Conservation (phyloP, 2,329 filamentous ascomycete species). For the Verticillium nubilum region DNA sequence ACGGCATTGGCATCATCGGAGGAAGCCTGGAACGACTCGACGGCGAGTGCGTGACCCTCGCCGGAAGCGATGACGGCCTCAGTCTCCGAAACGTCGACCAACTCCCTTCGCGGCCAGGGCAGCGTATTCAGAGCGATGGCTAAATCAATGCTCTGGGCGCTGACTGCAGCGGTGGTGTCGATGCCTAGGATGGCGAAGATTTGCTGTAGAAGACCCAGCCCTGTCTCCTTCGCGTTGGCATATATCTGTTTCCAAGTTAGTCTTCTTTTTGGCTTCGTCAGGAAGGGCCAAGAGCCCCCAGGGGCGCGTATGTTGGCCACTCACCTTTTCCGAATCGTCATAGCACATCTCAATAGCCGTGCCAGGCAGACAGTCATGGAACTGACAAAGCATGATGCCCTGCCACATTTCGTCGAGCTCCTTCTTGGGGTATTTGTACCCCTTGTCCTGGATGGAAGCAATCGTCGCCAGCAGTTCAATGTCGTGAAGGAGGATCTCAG, state of each 20-base stretch:
- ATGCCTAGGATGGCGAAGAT: slow-evolving; percentile 52
- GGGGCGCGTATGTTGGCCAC: no score
- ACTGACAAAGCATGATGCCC: slow-evolving; percentile 59
- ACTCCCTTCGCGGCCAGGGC: slow-evolving; percentile 52
- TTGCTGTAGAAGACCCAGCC: slow-evolving; percentile 45
- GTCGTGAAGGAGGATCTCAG: slow-evolving; percentile 60
- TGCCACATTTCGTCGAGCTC: slow-evolving; percentile 66
- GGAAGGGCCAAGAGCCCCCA: no score
- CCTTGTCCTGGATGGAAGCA: slow-evolving; percentile 47
- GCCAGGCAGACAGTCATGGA: slow-evolving; percentile 64
- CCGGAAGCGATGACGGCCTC: slow-evolving; percentile 16
- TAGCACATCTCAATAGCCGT: slow-evolving; percentile 67
- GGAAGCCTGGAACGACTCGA: slow-evolving; percentile 24
- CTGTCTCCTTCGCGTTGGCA: slow-evolving; percentile 51
- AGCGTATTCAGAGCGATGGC: slow-evolving; percentile 53
- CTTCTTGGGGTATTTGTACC: slow-evolving; percentile 61
- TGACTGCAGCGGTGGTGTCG: slow-evolving; percentile 23
- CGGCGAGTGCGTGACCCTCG: slow-evolving; percentile 15
- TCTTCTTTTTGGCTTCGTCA: not conserved
- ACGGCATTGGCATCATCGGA: slow-evolving; percentile 33
- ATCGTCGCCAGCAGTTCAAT: slow-evolving; percentile 60
- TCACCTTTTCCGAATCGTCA: slow-evolving; percentile 55
- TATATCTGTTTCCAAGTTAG: slow-evolving; percentile 37
- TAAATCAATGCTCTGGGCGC: slow-evolving; percentile 18
- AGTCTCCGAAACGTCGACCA: slow-evolving; percentile 36